Evolutionary conservation across 1,139 yeast genomes (phyloP).

Genomic region (Geotrichum reessii): DNA sequence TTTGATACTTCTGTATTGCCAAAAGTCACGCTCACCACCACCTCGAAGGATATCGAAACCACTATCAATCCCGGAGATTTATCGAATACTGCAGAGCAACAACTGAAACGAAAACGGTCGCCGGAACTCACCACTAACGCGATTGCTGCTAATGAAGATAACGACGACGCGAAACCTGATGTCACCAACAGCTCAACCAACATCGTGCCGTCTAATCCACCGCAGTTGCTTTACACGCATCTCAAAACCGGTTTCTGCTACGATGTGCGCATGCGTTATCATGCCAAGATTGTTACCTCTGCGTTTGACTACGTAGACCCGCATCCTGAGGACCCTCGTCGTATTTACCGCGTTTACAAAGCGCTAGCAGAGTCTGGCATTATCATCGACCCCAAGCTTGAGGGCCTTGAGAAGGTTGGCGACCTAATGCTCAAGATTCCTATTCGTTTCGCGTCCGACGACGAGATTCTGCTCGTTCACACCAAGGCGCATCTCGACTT

Average conservation of each 20-base stretch:
- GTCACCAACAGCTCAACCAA: neutral
- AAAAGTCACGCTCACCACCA: neutral
- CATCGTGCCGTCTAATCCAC: constrained; percentile 28
- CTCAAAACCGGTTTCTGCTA: constrained; percentile 90
- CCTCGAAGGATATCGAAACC: neutral
- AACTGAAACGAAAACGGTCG: constrained; percentile 3
- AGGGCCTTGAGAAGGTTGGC: constrained; percentile 82
- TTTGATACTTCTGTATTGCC: neutral
- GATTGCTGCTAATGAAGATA: neutral
- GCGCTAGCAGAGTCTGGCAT: constrained; percentile 91
- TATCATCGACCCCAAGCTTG: constrained; percentile 70
- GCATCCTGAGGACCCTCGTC: constrained; percentile 97
- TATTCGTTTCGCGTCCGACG: constrained; percentile 79
- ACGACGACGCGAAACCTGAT: neutral
- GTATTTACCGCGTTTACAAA: constrained; percentile 90
- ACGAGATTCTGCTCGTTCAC: constrained; percentile 84
- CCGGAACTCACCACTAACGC: neutral
- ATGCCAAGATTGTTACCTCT: constrained; percentile 87
- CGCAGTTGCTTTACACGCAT: constrained; percentile 59
- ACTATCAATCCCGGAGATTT: neutral
- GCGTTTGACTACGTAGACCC: constrained; percentile 95
- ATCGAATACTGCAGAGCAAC: neutral
- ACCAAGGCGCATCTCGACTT: constrained; percentile 72
- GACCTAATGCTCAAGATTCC: constrained; percentile 84
- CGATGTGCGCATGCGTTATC: constrained; percentile 96